Percentiles rank a stretch among this genome's conserved stretches.
phyloP scores from a whole-genome alignment of 2,329 filamentous ascomycete species.

The Neopestalotiopsis sp. region DNA sequence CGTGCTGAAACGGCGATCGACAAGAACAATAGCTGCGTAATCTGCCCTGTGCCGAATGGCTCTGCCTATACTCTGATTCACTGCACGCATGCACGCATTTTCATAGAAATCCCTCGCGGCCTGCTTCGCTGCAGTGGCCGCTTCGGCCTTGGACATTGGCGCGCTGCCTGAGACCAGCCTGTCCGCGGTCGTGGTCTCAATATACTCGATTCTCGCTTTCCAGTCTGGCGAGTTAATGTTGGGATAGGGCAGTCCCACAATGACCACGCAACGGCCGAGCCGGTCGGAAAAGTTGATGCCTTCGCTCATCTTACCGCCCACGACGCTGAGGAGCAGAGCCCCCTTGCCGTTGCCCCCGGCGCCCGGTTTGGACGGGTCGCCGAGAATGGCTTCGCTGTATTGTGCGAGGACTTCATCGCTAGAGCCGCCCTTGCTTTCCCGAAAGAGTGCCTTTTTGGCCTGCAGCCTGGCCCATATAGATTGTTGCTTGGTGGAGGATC shows the following conservation, averaged over 20 bases:
- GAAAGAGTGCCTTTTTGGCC: constrained; percentile 66
- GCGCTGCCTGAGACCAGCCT: constrained; percentile 37
- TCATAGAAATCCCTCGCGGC: constrained; percentile 83
- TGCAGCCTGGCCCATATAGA: constrained; percentile 64
- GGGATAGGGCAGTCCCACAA: constrained; percentile 92
- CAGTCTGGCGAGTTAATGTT: constrained; percentile 90
- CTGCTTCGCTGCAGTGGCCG: constrained; percentile 50
- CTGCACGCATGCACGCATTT: constrained; percentile 93
- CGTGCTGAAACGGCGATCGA: constrained; percentile 80
- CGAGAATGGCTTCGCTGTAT: constrained; percentile 73
- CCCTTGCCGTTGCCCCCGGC: constrained; percentile 50
- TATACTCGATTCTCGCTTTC: constrained; percentile 89
- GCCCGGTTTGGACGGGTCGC: constrained; percentile 38
- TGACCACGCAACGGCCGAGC: constrained; percentile 85
- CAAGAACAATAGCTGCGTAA: constrained; percentile 87
- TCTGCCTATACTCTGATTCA: constrained; percentile 94
- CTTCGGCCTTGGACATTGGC: constrained; percentile 32
- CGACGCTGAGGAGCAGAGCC: constrained; percentile 84
- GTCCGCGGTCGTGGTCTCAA: constrained; percentile 65
- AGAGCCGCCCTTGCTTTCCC: constrained; percentile 57
- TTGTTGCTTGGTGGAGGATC: neutral
- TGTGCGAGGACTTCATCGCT: constrained; percentile 74
- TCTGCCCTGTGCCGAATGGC: constrained; percentile 88
- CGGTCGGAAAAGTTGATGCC: constrained; percentile 97
- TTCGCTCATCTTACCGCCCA: constrained; percentile 94